phyloP scores from a whole-genome alignment of 805 yeast species.

The Dipodascopsis tothii region DNA sequence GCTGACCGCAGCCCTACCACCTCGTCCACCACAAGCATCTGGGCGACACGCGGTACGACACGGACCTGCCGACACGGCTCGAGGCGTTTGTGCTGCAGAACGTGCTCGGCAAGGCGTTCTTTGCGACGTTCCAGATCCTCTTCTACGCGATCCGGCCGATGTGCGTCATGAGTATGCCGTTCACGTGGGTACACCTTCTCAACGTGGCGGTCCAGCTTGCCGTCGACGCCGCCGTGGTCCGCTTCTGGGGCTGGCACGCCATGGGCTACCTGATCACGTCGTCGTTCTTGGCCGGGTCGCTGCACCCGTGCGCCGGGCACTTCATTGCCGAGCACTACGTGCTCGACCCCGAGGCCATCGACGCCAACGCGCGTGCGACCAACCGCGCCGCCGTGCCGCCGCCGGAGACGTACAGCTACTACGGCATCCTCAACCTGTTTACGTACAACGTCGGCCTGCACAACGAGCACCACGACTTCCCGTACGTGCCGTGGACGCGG shows the following conservation, averaged over 20 bases:
- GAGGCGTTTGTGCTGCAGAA: slow-evolving; percentile 71
- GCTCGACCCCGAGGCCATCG: slow-evolving; percentile 15
- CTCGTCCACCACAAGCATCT: slow-evolving; percentile 83
- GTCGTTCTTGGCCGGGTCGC: slow-evolving; percentile 80
- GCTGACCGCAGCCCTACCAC: slow-evolving; percentile 55
- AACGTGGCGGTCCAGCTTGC: slow-evolving; percentile 52
- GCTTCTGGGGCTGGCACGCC: slow-evolving; percentile 56
- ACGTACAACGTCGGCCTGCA: slow-evolving; percentile 94
- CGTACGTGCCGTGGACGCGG: slow-evolving; percentile 84
- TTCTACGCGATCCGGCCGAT: slow-evolving; percentile 88
- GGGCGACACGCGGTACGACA: slow-evolving; percentile 77
- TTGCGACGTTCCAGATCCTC: slow-evolving; percentile 75
- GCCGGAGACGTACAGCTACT: slow-evolving; percentile 85
- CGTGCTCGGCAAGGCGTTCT: slow-evolving; percentile 79
- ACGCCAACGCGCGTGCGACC: slow-evolving; percentile 27
- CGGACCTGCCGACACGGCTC: slow-evolving; percentile 75
- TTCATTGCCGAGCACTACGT: slow-evolving; percentile 78
- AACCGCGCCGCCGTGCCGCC: slow-evolving; percentile 32
- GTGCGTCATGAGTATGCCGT: slow-evolving; percentile 66
- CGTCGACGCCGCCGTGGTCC: slow-evolving; percentile 53
- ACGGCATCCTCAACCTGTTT: slow-evolving; percentile 66
- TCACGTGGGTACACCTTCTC: slow-evolving; percentile 66
- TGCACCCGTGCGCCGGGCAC: slow-evolving; percentile 93
- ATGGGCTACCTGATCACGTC: slow-evolving; percentile 62
- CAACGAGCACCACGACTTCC: slow-evolving; percentile 93